Evolutionary conservation across 179 eudicot genomes (phyloP).

Genomic region (Drosera spatulata): DNA sequence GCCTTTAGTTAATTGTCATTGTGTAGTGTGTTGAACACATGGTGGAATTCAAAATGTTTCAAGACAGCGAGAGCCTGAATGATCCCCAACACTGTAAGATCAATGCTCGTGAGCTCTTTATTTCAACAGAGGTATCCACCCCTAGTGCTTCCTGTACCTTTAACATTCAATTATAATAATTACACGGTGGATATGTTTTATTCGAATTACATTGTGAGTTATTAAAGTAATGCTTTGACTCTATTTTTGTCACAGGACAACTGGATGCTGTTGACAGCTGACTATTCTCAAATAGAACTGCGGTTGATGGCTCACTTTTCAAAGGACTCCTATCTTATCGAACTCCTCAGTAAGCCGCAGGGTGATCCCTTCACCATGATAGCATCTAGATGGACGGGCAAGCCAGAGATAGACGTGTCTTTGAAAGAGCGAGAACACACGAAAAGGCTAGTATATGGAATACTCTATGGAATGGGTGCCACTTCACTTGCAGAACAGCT

Average conservation of each 20-base stretch:
- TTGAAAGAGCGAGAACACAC: constrained; percentile 87
- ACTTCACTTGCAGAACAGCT: constrained; percentile 80
- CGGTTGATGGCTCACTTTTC: constrained; percentile 98
- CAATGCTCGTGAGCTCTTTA: constrained; percentile 79
- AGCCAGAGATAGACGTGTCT: constrained; percentile 45
- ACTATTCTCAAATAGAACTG: constrained; percentile 96
- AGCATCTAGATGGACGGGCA: constrained; percentile 86
- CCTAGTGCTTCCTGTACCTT: not conserved
- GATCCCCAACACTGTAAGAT: constrained; percentile 28
- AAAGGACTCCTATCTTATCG: constrained; percentile 56
- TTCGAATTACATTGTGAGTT: no score
- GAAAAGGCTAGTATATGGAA: constrained; percentile 85
- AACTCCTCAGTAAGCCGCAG: constrained; percentile 57
- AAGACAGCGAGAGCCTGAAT: constrained; percentile 22
- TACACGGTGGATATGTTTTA: no score
- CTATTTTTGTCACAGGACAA: constrained; percentile 79
- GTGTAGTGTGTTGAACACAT: constrained; percentile 88
- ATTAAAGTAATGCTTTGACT: no score
- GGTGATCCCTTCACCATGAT: constrained; percentile 82
- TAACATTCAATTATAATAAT: no score
- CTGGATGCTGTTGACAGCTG: constrained; percentile 91
- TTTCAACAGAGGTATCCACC: constrained; percentile 67
- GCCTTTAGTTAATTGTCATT: constrained; percentile 6
- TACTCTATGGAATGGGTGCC: constrained; percentile 95
- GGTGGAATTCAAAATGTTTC: constrained; percentile 57